phyloP scores from a whole-genome alignment of 768 basidiomycete species.

The Tephrocybe sp. region DNA sequence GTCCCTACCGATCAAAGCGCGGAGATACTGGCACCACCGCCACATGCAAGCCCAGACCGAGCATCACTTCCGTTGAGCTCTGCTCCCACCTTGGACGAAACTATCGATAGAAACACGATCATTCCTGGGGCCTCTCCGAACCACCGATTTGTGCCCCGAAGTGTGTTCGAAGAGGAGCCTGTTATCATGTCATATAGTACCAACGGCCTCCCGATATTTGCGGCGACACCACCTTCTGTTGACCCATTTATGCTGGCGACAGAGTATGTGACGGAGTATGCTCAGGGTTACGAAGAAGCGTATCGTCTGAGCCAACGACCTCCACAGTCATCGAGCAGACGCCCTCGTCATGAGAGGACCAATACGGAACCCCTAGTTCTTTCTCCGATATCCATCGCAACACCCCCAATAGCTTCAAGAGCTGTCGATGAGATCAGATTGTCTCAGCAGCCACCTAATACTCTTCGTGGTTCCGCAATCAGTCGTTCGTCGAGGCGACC shows the following conservation, averaged over 20 bases:
- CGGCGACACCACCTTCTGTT: too few relatives aligned
- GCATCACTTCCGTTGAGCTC: not conserved
- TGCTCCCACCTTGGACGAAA: slow-evolving; percentile 2
- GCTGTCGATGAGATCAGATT: too few relatives aligned
- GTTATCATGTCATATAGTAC: too few relatives aligned
- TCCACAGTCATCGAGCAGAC: not conserved
- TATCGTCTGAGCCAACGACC: slow-evolving; percentile 11
- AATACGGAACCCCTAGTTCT: not conserved
- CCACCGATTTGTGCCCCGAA: slow-evolving; percentile 27
- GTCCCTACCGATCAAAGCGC: not conserved
- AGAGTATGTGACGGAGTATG: slow-evolving; percentile 23
- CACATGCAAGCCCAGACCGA: not conserved
- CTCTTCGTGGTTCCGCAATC: too few relatives aligned
- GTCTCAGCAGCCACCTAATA: too few relatives aligned
- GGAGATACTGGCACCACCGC: slow-evolving; percentile 1
- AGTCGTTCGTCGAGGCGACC: not conserved
- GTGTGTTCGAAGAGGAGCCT: slow-evolving; percentile 2
- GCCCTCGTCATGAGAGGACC: too few relatives aligned
- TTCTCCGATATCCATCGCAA: not conserved
- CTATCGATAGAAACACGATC: slow-evolving; percentile 24
- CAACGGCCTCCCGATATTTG: too few relatives aligned
- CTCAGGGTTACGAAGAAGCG: slow-evolving; percentile 25
- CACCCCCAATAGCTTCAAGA: too few relatives aligned
- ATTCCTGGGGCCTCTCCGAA: slow-evolving; percentile 31
- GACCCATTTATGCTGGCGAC: slow-evolving; percentile 25